These are phyloP conservation scores for Karstenula rhodostoma DNA, from an alignment of 2,329 filamentous ascomycete species.

Conservation along the genomic window DNA sequence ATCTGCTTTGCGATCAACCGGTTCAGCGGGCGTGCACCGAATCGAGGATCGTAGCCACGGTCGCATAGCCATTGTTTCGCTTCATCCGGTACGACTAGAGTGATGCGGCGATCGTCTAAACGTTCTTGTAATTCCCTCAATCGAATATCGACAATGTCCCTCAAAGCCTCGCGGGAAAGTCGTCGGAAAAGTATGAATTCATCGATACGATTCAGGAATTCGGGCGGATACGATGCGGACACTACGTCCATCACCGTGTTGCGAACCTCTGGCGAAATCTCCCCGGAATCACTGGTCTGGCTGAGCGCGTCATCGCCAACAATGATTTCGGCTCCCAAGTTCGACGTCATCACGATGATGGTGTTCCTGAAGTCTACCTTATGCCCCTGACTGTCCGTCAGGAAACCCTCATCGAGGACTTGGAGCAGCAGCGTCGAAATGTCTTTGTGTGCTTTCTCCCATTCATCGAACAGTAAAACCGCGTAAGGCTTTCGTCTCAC, in stretches of 20 bases:
- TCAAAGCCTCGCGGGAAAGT: slow-evolving; percentile 77
- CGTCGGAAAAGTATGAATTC: slow-evolving; percentile 97
- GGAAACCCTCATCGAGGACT: slow-evolving; percentile 93
- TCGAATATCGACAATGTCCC: slow-evolving; percentile 93
- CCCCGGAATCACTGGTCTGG: slow-evolving; percentile 65
- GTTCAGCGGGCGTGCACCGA: slow-evolving; percentile 90
- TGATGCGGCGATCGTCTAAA: slow-evolving; percentile 85
- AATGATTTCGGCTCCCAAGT: slow-evolving; percentile 90
- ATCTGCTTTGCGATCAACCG: slow-evolving; percentile 90
- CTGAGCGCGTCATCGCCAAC: slow-evolving; percentile 75
- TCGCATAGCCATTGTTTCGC: slow-evolving; percentile 89
- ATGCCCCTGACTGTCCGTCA: slow-evolving; percentile 94
- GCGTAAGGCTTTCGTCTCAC: slow-evolving; percentile 95
- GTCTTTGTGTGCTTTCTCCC: slow-evolving; percentile 96
- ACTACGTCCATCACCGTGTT: slow-evolving; percentile 90
- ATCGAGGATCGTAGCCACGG: slow-evolving; percentile 88
- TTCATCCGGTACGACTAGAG: slow-evolving; percentile 72
- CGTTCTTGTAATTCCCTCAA: slow-evolving; percentile 82
- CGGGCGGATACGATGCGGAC: slow-evolving; percentile 76
- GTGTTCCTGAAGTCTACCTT: slow-evolving; percentile 98
- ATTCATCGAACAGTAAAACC: slow-evolving; percentile 94
- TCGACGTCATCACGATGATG: slow-evolving; percentile 94
- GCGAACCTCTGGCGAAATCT: slow-evolving; percentile 77
- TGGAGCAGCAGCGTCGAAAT: slow-evolving; percentile 92
- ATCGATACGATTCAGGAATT: slow-evolving; percentile 96